These are phyloP conservation scores for Parasitella parasitica DNA, from an alignment of 371 early-diverging fungal genomes.

Conservation along the genomic window DNA sequence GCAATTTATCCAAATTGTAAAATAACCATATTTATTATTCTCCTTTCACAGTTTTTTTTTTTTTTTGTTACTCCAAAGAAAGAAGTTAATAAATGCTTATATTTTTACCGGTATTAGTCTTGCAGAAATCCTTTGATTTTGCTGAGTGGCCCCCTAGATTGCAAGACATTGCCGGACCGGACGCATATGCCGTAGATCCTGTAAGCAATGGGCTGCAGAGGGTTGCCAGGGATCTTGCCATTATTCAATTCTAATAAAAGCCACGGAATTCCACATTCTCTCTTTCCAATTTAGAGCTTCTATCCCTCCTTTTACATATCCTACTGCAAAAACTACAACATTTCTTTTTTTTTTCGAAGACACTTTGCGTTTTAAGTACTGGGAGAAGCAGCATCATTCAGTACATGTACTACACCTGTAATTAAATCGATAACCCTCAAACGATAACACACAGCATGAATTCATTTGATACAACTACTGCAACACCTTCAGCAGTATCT, in stretches of 20 bases:
- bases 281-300: not conserved
- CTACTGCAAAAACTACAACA: not conserved
- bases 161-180: not conserved
- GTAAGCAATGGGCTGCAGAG: too few relatives aligned
- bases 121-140: too few relatives aligned
- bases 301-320: not conserved
- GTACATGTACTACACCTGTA: not conserved
- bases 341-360: too few relatives aligned
- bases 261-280: not conserved
- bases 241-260: not conserved
- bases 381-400: not conserved
- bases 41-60: too few relatives aligned
- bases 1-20: conserved; percentile 36
- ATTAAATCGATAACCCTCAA: not conserved
- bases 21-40: not conserved
- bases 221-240: not conserved
- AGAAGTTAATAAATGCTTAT: too few relatives aligned
- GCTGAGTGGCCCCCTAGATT: too few relatives aligned
- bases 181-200: too few relatives aligned
- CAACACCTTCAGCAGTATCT: conserved; percentile 9
- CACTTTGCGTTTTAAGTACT: not conserved
- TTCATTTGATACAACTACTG: conserved; percentile 4
- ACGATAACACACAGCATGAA: not conserved
- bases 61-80: too few relatives aligned
- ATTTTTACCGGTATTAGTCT: too few relatives aligned